A percentile compares a stretch with the other conserved stretches of the same genome.
Evolutionary conservation across 495 filamentous ascomycete genomes (phyloP).

Genomic region (Chaetomium fimeti): DNA sequence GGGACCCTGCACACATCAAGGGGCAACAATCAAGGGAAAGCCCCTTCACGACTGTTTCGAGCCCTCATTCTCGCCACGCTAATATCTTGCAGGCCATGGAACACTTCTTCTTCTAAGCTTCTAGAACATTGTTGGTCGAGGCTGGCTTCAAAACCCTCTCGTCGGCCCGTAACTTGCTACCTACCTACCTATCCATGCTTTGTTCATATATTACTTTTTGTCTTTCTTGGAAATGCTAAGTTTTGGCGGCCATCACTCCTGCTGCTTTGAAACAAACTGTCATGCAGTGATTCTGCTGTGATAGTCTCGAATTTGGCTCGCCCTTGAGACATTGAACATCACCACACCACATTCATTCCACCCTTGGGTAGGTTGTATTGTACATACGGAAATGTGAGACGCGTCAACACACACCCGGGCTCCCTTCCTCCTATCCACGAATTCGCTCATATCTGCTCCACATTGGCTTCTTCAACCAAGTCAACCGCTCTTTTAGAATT

Average conservation of each 20-base stretch:
- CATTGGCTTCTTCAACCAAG: not conserved
- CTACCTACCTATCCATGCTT: too few relatives aligned
- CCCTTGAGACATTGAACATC: not conserved
- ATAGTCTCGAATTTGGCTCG: not conserved
- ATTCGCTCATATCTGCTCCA: not conserved
- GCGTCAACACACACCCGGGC: too few relatives aligned
- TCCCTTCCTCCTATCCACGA: not conserved
- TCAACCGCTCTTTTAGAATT: not conserved
- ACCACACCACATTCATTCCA: not conserved
- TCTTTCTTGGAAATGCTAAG: not conserved
- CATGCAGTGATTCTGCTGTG: not conserved
- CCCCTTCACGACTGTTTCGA: conserved; percentile 7
- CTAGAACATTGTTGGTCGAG: not conserved
- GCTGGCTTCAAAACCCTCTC: not conserved
- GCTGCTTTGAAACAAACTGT: not conserved
- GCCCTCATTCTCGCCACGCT: not conserved
- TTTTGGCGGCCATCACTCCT: not conserved
- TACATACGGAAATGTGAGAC: not conserved
- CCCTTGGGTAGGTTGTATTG: not conserved
- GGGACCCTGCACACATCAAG: conserved; percentile 6
- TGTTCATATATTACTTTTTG: not conserved
- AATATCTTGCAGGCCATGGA: not conserved
- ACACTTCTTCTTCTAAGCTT: conserved; percentile 3
- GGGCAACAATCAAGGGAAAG: not conserved
- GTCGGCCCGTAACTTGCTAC: too few relatives aligned